phyloP scores from a whole-genome alignment of 2,329 filamentous ascomycete species.

The Diaporthe citriasiana region DNA sequence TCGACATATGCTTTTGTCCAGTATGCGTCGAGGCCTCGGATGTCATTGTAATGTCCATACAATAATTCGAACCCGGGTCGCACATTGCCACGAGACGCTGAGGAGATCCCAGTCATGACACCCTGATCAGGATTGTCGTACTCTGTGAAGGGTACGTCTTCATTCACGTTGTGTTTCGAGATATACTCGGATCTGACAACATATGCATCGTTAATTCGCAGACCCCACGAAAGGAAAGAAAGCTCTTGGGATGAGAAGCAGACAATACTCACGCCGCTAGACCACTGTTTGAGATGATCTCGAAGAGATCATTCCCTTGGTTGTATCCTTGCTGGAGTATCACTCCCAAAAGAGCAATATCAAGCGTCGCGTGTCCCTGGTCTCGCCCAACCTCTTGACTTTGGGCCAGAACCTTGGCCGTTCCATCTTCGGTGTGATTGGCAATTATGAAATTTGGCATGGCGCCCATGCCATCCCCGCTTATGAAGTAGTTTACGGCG shows the following conservation, averaged over 20 bases:
- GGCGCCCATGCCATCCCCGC: slow-evolving; percentile 52
- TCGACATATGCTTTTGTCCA: slow-evolving; percentile 57
- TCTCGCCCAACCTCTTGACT: slow-evolving; percentile 56
- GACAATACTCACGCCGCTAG: slow-evolving; percentile 51
- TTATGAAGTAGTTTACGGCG: slow-evolving; percentile 53
- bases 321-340: slow-evolving; percentile 55
- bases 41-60: slow-evolving; percentile 55
- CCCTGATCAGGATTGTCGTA: slow-evolving; percentile 52
- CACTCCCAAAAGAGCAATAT: slow-evolving; percentile 52
- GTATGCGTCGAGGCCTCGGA: slow-evolving; percentile 54
- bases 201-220: background rate
- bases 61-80: slow-evolving; percentile 57
- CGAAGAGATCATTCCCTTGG: slow-evolving; percentile 55
- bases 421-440: slow-evolving; percentile 44
- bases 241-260: background rate
- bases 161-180: slow-evolving; percentile 58
- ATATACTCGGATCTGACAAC: slow-evolving; percentile 52
- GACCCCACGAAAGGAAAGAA: slow-evolving; percentile 9
- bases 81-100: slow-evolving; percentile 51
- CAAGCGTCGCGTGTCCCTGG: slow-evolving; percentile 56
- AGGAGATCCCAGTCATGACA: slow-evolving; percentile 54
- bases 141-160: slow-evolving; percentile 58
- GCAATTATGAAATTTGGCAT: slow-evolving; percentile 45
- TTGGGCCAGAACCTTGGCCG: slow-evolving; percentile 51
- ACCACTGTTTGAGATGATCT: slow-evolving; percentile 50